A percentile compares a stretch with the other conserved stretches of the same genome.
Evolutionary conservation across 108 stramenopile genomes (phyloP).

Genomic region (Cyclotella distinguenda): DNA sequence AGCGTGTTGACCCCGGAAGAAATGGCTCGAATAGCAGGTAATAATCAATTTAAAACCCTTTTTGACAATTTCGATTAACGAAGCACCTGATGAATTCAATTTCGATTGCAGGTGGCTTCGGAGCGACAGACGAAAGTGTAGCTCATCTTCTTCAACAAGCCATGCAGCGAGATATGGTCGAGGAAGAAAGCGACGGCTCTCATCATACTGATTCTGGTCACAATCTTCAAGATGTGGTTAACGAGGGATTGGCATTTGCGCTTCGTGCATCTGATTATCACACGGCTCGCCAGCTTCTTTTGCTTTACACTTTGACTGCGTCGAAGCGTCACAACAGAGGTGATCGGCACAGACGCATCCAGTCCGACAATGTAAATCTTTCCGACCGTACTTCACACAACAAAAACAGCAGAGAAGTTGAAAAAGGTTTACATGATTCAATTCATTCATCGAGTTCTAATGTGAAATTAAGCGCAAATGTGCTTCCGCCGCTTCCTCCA

Average conservation of each 20-base stretch:
- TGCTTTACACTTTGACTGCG: constrained; percentile 84
- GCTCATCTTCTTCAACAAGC: constrained; percentile 77
- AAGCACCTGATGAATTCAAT: constrained; percentile 30
- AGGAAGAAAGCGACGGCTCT: constrained; percentile 22
- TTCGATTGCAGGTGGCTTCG: constrained; percentile 77
- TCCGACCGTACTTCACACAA: constrained; percentile 18
- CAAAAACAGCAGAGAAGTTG: constrained; percentile 31
- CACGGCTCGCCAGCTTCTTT: constrained; percentile 81
- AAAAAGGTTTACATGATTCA: constrained; percentile 9
- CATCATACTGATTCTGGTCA: constrained; percentile 40
- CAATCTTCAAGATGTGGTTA: constrained; percentile 83
- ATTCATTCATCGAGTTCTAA: constrained; percentile 3
- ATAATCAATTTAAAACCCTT: not conserved
- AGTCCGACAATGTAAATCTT: constrained; percentile 8
- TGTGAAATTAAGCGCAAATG: constrained; percentile 17
- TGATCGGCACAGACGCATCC: constrained; percentile 16
- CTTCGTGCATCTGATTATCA: constrained; percentile 82
- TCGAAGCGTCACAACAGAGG: constrained; percentile 47
- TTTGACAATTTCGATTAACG: not conserved
- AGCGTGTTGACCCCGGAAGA: constrained; percentile 70
- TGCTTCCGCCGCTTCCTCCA: constrained; percentile 68
- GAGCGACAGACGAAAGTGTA: constrained; percentile 84
- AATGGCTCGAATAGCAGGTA: constrained; percentile 43
- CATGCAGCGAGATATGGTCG: constrained; percentile 60
- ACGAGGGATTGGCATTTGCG: constrained; percentile 81